Evolutionary conservation across 192 early-diverging fungal genomes (phyloP), one percentile per base, ranked within the genome.

Genomic region (Bifiguratus adelaidae): DNA sequence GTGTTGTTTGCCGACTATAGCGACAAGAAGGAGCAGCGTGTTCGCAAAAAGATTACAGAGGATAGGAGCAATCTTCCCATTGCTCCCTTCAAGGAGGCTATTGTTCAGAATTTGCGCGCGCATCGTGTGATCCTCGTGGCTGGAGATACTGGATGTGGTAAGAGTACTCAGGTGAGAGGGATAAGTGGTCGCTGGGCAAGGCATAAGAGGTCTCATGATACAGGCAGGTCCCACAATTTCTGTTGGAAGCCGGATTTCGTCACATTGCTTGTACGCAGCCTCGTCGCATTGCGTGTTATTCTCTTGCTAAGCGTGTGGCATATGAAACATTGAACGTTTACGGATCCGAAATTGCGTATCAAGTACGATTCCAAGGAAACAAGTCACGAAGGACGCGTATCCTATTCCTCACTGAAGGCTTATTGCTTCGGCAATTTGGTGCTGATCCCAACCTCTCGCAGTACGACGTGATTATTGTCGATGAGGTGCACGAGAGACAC

Each of bases 181-280:
- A 38, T 20, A 22, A 18, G 22, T 32, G 8, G n/a, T n/a, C 12
- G 18, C 18, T 47, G 21, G 11, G 23, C 13, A 25, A 2, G 3
- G 30, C 0, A 19, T 2, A 8, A 18, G 30, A 15, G 18, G 27
- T 13, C 30, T 23, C 35, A 7, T 7, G 9, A 2, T 9, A 23
- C 16, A 6, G 7, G 6, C 86, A 89, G 59, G 76, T 94, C 6
- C 91, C 91, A 12, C 89, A 94, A 57, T 92, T 87, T 45, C 66
- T 96, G 24, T 58, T 96, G 18, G 81, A 86, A 40, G 70, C 64
- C 9, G 80, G 78, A 7, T 77, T 90, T 30, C 53, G 67, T 23
- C 67, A 70, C 46, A 85, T 95, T 33, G 71, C 91, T 0, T 88
- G 90, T 52, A 96, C 93, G 7, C 93, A 96, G 59, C 93, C 93